Evolutionary conservation across 2,329 filamentous ascomycete species (phyloP), one percentile per base, ranked within the genome.

Genomic region (Myriosclerotinia curreyana): DNA sequence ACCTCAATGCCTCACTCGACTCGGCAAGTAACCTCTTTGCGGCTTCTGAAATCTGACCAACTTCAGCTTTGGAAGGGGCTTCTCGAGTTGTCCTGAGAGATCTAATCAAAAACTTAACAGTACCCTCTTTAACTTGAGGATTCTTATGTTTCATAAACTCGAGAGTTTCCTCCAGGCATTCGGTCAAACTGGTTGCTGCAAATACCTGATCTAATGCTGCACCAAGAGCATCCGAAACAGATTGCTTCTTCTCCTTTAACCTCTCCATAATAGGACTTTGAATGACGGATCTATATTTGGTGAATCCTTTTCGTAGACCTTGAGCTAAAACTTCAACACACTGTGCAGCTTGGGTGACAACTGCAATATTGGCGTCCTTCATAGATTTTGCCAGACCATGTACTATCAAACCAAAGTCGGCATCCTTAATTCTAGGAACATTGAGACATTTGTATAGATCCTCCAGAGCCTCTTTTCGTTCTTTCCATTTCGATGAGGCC

Each of bases 321-420:
- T 91, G 95, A 53, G 93, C 94, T 34, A 99, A 80, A 36, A 90
- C 83, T 72, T 98, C 93, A 42, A 97, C 89, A 76, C 94, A 96
- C 72, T 96, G 93, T 3, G 94, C 95, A 7, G 96, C 94, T 68
- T 95, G 88, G 1, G 90, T 95, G 25, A 97, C 95, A 56, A 98
- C 95, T 6, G 91, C 89, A 70, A 99, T 89, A 74, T 99, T 99
- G 71, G 96, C 95, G 71, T 99, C 96, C 77, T 99, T 99, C 95
- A 99, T 99, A 71, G 86, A 92, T 77, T 98, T 99, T 52, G 95
- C 94, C 62, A 98, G 82, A 5, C 86, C 88, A 66, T 91, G 85
- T 64, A 91, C 86, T 69, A 98, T 83, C 71, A 98, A 94, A 74
- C 88, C 86, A 73, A 92, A 98, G 62, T 91, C 89, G 8, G 86